phyloP scores from a whole-genome alignment of 495 filamentous ascomycete genomes.

The Penicillium manginii region DNA sequence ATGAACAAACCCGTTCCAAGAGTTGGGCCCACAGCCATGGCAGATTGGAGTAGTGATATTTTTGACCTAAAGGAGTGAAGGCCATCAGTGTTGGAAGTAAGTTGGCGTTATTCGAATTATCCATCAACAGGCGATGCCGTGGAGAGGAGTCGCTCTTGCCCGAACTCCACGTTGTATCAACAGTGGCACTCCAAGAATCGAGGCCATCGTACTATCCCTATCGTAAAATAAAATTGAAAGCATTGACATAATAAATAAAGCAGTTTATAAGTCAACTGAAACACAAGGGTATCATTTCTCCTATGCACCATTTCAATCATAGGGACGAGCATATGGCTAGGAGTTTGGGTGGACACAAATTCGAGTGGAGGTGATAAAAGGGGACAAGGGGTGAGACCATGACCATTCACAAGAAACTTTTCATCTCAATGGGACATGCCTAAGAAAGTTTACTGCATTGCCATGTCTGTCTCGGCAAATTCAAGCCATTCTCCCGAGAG shows the following conservation, averaged over 20 bases:
- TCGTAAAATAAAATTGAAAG: not conserved
- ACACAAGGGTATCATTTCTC: slow-evolving; percentile 30
- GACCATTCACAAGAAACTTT: not conserved
- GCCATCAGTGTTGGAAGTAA: slow-evolving; percentile 1
- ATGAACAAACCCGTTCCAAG: slow-evolving; percentile 47
- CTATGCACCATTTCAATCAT: not conserved
- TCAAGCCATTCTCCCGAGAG: slow-evolving; percentile 54
- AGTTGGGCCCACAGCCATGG: slow-evolving; percentile 42
- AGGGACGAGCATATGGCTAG: not conserved
- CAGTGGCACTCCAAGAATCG: no score
- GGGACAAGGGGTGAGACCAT: not conserved
- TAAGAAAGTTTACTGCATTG: slow-evolving; percentile 29
- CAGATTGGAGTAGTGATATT: slow-evolving; percentile 21
- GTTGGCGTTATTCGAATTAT: not conserved
- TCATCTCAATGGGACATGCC: not conserved
- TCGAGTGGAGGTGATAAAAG: not conserved
- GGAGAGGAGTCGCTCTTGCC: no score
- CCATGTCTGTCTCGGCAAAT: slow-evolving; percentile 53
- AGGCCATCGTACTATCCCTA: no score
- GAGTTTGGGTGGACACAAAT: not conserved
- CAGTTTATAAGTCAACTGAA: not conserved
- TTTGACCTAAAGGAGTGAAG: slow-evolving; percentile 6
- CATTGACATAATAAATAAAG: not conserved
- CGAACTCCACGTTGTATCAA: no score
- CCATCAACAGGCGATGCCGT: no score